These are phyloP conservation scores for Kodamaea plutei DNA, from an alignment of 1,139 yeast species.

Conservation along the genomic window DNA sequence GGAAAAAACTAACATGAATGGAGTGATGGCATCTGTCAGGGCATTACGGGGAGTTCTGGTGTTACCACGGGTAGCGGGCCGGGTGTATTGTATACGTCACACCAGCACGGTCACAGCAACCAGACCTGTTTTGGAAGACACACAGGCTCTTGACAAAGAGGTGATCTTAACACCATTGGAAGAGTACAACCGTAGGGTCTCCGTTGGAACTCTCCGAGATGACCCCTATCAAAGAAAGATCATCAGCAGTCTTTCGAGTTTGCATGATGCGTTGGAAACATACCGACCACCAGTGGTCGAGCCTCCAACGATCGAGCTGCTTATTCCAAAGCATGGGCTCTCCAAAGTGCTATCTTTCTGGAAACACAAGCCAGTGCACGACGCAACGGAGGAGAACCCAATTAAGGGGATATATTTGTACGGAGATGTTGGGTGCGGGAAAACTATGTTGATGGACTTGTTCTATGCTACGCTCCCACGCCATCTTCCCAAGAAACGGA, in stretches of 20 bases:
- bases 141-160: background rate
- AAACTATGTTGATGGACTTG: slow-evolving; percentile 96
- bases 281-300: slow-evolving; percentile 56
- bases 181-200: slow-evolving; percentile 57
- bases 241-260: slow-evolving; percentile 47
- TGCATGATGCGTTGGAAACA: slow-evolving; percentile 43
- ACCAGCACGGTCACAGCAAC: background rate
- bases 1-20: too few species aligned
- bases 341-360: slow-evolving; percentile 7
- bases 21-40: too few species aligned
- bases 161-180: slow-evolving; percentile 41
- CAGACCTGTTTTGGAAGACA: background rate
- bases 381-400: slow-evolving; percentile 20
- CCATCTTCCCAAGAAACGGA: slow-evolving; percentile 69
- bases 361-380: slow-evolving; percentile 2
- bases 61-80: too few species aligned
- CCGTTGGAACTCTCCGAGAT: slow-evolving; percentile 49
- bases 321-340: slow-evolving; percentile 8
- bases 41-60: too few species aligned
- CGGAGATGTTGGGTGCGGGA: slow-evolving; percentile 98
- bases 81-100: too few species aligned
- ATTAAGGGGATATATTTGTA: slow-evolving; percentile 84
- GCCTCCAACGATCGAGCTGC: slow-evolving; percentile 43
- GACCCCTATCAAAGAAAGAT: slow-evolving; percentile 69
- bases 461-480: slow-evolving; percentile 79